Base-by-base conservation (phyloP, 306 rosid species). In the Dalbergia oliveri region DNA sequence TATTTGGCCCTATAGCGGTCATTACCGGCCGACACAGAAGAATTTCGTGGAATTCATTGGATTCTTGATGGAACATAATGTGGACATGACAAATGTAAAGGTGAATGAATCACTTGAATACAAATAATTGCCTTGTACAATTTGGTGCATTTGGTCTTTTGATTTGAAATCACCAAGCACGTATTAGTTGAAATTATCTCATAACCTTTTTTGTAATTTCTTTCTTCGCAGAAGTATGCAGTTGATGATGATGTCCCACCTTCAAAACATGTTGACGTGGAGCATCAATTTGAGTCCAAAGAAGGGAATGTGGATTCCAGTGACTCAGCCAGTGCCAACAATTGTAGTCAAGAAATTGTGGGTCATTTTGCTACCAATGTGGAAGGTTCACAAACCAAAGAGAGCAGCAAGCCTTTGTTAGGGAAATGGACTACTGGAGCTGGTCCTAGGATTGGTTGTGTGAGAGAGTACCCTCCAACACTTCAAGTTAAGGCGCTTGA, bases 1-100 rank as follows among this genome's bases (percentile, higher is more conserved):
- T 45, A 82, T 91, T 73, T 94, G 98, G 98, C 90, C 92, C 34
- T 91, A 94, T 44, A 94, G 98, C 68, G 98, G 98, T 11, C 98
- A 94, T 65, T 92, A 94, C 60, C 49, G 84, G 56, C 97, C 97
- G 0, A 94, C 97, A 14, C 78, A 86, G 83, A 91, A 89, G 86
- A 89, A 86, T 61, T 86, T 94, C 66, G 58, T 23, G 79, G 97
- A 94, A 71, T 91, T 94, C 82, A 62, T 86, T 54, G 84, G 72
- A 79, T 94, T 88, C 84, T 81, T 94, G 72, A 76, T 87, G 87
- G 92, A 93, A 50, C 86, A 88, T 54, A 77, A 88, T 2, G 89
- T 94, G 68, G 94, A 92, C 81, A 76, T 94, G 66, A 85, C 92
- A 21, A 84, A 90, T 83, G 99, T 92, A 2, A 93, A 91, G 92